Evolutionary conservation across 1,284 basidiomycete genomes (phyloP).

Genomic region (Fomitopsis pinicola): DNA sequence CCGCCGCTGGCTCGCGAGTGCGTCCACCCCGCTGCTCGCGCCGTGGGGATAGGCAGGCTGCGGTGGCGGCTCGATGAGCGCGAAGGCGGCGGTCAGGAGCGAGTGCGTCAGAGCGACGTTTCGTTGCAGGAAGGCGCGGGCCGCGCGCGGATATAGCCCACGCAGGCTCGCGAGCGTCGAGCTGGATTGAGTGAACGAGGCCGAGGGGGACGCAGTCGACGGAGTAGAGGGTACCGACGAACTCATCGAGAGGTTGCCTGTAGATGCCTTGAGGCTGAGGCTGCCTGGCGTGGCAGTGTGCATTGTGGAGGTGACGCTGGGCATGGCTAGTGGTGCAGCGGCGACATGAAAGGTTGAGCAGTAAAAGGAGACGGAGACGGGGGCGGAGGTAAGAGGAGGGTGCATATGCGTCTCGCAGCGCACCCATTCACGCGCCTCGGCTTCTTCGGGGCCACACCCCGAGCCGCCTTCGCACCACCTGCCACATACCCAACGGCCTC

Average conservation of each 20-base stretch:
- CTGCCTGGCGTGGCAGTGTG: neutral
- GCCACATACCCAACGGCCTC: too few relatives aligned
- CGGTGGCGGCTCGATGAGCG: conserved; percentile 48
- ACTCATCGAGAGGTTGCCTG: neutral
- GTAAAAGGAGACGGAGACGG: neutral
- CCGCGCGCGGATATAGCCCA: conserved; percentile 69
- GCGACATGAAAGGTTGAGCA: neutral
- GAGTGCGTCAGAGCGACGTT: conserved; percentile 60
- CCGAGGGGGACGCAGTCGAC: neutral
- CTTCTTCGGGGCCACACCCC: neutral
- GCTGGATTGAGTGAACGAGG: conserved; percentile 14
- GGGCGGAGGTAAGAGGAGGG: neutral
- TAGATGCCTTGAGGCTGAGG: conserved; percentile 4
- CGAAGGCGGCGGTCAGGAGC: conserved; percentile 64
- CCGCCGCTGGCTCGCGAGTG: conserved; percentile 50
- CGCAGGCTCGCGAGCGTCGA: conserved; percentile 49
- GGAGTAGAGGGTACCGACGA: neutral
- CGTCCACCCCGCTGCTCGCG: conserved; percentile 28
- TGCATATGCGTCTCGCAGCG: neutral
- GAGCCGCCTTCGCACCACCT: neutral
- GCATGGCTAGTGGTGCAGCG: neutral
- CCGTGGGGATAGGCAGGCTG: neutral
- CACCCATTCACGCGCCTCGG: neutral
- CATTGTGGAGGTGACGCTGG: conserved; percentile 5
- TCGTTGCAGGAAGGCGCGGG: conserved; percentile 70